Percentiles rank a stretch among this genome's conserved stretches.
Evolutionary conservation across 73 alveolate genomes (phyloP).

Genomic region (Paramecium sexaurelia): DNA sequence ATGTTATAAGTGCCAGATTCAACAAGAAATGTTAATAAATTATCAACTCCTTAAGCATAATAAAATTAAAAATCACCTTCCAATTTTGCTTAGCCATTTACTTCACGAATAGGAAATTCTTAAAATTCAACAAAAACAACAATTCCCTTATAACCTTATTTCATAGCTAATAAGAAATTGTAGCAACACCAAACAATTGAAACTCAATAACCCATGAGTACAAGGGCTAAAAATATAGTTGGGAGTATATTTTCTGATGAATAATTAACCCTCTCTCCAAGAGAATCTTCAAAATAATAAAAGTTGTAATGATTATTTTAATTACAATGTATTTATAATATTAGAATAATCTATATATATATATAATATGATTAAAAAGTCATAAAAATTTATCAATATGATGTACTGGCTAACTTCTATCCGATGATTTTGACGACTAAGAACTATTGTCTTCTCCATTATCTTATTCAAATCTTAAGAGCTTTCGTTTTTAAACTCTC

Average conservation of each 20-base stretch:
- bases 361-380: neutral
- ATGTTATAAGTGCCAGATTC: conserved; percentile 22
- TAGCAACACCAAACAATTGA: neutral
- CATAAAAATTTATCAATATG: conserved; percentile 21
- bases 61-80: neutral
- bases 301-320: neutral
- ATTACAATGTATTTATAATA: neutral
- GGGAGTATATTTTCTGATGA: conserved; percentile 31
- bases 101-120: neutral
- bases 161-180: neutral
- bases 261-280: neutral
- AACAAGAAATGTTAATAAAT: neutral
- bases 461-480: neutral
- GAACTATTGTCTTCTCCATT: neutral
- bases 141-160: neutral
- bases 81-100: neutral
- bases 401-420: neutral
- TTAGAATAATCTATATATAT: neutral
- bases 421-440: conserved; percentile 8
- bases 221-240: neutral
- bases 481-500: conserved; percentile 5
- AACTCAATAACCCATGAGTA: neutral
- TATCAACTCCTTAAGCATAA: neutral
- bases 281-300: neutral
- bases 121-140: neutral